Base-by-base conservation (phyloP, 768 basidiomycete genomes). In the Hypholoma fasciculare region DNA sequence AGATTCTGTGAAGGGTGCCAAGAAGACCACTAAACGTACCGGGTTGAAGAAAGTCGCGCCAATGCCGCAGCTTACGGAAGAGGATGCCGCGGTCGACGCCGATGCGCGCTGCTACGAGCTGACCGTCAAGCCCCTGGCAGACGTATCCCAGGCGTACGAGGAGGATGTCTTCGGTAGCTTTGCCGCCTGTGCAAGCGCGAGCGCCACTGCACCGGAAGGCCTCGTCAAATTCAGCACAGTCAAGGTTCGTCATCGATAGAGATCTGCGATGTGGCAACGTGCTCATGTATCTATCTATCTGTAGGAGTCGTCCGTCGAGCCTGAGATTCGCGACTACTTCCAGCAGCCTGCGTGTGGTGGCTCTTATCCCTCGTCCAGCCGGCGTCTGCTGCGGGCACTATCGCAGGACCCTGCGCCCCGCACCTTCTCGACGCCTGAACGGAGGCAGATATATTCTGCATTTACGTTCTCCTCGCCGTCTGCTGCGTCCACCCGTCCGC, bases 401-500 rank as follows among this genome's bases (percentile, higher is more conserved):
- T 69, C 74, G 26, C 67, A 71, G 44, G 69, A 68, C 27, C 64
- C 64, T 17, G 52, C 69, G 3, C 74, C 73, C 53, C 74, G 70
- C 54, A 69, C 75, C n/a, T 85, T 90, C 61, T 84, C 86, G 16
- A 90, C 90, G 4, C 89, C 90, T 4, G 87, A 92, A 65, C 84
- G 89, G 65, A 85, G 86, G 66, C 80, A 78, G 59, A 86, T 86
- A 59, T 90, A 89, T 68, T 78, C 88, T 19, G 80, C 88, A 4
- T 92, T 92, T 68, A 92, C 90, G 3, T 92, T 92, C 74, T 81
- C 85, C 14, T 87, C 89, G 1, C 90, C 90, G 7, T 87, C 87
- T 1, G 84, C 83, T 9, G 76, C 83, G 1, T 79, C 54, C n/a
- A 37, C 48, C 56, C 48, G 42, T n/a, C 26, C 6, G n/a, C 17